phyloP scores from a whole-genome alignment of 768 basidiomycete species.

The Mycena vulgaris region DNA sequence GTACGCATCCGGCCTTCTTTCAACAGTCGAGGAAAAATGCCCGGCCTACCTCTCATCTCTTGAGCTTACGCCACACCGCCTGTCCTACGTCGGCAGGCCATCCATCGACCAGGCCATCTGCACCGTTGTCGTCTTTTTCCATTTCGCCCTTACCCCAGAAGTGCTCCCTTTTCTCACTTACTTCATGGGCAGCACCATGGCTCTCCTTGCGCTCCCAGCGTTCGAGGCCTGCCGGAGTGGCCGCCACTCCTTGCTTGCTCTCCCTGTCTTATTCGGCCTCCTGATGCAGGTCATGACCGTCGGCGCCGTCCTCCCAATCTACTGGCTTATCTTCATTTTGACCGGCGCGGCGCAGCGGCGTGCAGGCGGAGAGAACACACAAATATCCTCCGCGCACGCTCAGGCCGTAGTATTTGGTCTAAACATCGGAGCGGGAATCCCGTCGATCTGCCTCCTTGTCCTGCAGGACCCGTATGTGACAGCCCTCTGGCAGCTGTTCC shows the following conservation, averaged over 20 bases:
- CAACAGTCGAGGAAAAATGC: constrained; percentile 52
- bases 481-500: constrained; percentile 70
- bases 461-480: constrained; percentile 60
- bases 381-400: constrained; percentile 62
- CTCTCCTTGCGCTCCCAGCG: constrained; percentile 58
- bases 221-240: constrained; percentile 61
- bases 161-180: constrained; percentile 54
- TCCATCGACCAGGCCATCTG: constrained; percentile 59
- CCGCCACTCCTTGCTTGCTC: constrained; percentile 53
- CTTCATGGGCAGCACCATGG: constrained; percentile 50
- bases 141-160: constrained; percentile 53
- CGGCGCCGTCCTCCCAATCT: constrained; percentile 62
- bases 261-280: constrained; percentile 59
- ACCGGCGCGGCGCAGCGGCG: constrained; percentile 48
- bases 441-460: constrained; percentile 61
- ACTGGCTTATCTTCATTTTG: constrained; percentile 63
- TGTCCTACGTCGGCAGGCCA: constrained; percentile 57
- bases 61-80: constrained; percentile 48
- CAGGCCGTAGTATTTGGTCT: constrained; percentile 69
- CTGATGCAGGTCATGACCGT: constrained; percentile 58
- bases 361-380: constrained; percentile 39
- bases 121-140: constrained; percentile 63
- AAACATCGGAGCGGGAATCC: constrained; percentile 61
- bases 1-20: constrained; percentile 45
- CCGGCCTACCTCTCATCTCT: constrained; percentile 31